Conservation (phyloP, 306 rosid species). For the Trichosanthes cucumerina region DNA sequence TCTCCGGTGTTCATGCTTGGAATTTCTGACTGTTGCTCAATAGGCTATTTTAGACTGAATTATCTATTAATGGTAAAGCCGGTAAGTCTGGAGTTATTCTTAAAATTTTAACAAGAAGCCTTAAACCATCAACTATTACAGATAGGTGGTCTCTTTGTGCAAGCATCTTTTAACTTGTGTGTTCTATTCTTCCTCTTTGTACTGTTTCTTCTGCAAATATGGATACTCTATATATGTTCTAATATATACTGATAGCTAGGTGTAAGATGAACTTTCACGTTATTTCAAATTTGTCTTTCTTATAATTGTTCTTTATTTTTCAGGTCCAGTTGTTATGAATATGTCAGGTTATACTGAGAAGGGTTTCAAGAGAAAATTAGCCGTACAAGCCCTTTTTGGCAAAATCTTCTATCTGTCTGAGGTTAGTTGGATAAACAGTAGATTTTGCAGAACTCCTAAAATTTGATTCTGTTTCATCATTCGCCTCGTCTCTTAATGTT, state of each 20-base stretch:
- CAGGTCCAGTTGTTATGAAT: conserved; percentile 91
- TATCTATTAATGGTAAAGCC: neutral
- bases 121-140: neutral
- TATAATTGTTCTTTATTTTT: conserved; percentile 15
- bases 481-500: neutral
- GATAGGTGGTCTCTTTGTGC: neutral
- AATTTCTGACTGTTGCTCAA: neutral
- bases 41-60: neutral
- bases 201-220: neutral
- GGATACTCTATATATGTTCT: neutral
- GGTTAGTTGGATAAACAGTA: conserved; percentile 34
- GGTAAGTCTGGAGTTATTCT: neutral
- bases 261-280: neutral
- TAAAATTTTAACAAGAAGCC: neutral
- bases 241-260: neutral
- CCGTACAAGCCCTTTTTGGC: conserved; percentile 83
- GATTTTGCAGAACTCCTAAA: neutral
- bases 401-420: conserved; percentile 90
- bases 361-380: conserved; percentile 96
- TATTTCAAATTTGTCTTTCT: neutral
- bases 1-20: neutral
- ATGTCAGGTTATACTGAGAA: conserved; percentile 76
- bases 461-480: neutral
- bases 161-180: neutral
- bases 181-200: neutral